Evolutionary conservation across 257 asterid genomes (phyloP).

Genomic region (Handroanthus guayacan): DNA sequence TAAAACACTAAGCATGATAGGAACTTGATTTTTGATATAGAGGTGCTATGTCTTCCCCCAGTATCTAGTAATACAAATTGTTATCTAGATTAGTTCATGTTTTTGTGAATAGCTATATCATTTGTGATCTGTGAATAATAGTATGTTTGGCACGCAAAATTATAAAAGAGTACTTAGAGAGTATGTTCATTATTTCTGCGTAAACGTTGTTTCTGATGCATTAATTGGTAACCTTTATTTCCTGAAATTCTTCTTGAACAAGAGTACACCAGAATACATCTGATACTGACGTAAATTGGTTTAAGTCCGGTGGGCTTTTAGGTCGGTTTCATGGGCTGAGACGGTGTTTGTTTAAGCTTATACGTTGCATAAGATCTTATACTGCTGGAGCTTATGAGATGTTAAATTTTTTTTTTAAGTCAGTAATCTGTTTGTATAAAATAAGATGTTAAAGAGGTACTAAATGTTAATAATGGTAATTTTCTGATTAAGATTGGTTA

Average conservation of each 20-base stretch:
- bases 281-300: too few species aligned
- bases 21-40: slow-evolving; percentile 16
- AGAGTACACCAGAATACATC: too few species aligned
- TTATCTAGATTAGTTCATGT: slow-evolving; percentile 34
- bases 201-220: background rate
- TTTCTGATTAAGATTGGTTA: too few species aligned
- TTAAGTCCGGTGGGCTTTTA: too few species aligned
- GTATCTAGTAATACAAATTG: slow-evolving; percentile 30
- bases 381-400: too few species aligned
- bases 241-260: background rate
- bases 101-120: slow-evolving; percentile 35
- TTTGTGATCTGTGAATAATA: slow-evolving; percentile 6
- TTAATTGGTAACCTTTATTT: background rate
- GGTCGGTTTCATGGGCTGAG: too few species aligned
- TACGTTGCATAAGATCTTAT: too few species aligned
- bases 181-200: background rate
- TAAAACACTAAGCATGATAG: slow-evolving; percentile 4
- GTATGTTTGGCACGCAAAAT: background rate
- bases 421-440: too few species aligned
- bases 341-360: too few species aligned
- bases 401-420: too few species aligned
- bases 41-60: slow-evolving; percentile 15
- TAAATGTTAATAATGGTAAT: too few species aligned
- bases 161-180: background rate
- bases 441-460: too few species aligned